These are phyloP conservation scores for Cordyceps sp. DNA, from an alignment of 2,329 filamentous ascomycete species.

Conservation along the genomic window DNA sequence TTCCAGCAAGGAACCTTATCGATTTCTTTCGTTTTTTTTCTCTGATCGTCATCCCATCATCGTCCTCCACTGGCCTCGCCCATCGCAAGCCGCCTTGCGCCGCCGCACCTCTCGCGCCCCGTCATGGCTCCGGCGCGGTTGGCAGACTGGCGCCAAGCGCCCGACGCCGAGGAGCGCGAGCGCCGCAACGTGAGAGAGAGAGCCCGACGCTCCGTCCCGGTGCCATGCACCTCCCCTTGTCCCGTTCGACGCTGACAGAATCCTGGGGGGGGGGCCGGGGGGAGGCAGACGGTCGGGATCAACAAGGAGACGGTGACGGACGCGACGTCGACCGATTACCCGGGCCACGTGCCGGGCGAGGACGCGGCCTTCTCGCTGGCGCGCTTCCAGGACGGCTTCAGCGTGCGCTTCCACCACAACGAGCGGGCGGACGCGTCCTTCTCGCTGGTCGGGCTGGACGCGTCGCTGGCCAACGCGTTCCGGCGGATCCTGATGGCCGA, in stretches of 20 bases:
- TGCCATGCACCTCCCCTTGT: no score
- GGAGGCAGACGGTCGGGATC: conserved; percentile 59
- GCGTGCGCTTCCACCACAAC: conserved; percentile 73
- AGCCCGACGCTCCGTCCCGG: not conserved
- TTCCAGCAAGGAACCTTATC: no score
- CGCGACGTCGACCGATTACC: conserved; percentile 80
- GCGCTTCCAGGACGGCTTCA: conserved; percentile 53
- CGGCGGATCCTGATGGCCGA: conserved; percentile 90
- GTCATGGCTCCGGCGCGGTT: conserved; percentile 17
- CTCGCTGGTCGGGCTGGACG: conserved; percentile 82
- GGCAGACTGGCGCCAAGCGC: conserved; percentile 18
- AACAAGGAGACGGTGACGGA: conserved; percentile 83
- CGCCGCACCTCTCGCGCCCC: no score
- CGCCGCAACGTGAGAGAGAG: conserved; percentile 36
- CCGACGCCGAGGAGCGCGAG: conserved; percentile 39
- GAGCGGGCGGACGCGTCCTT: conserved; percentile 64
- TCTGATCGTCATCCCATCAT: no score
- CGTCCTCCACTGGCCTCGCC: no score
- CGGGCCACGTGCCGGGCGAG: conserved; percentile 79
- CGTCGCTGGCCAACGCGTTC: conserved; percentile 90
- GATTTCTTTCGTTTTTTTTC: no score
- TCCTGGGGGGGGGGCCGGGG: no score
- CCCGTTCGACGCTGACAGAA: no score
- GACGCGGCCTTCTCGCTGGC: conserved; percentile 66
- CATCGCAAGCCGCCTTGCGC: no score